Conservation (phyloP, 352 stramenopile species). For the Globisporangium perplexum region DNA sequence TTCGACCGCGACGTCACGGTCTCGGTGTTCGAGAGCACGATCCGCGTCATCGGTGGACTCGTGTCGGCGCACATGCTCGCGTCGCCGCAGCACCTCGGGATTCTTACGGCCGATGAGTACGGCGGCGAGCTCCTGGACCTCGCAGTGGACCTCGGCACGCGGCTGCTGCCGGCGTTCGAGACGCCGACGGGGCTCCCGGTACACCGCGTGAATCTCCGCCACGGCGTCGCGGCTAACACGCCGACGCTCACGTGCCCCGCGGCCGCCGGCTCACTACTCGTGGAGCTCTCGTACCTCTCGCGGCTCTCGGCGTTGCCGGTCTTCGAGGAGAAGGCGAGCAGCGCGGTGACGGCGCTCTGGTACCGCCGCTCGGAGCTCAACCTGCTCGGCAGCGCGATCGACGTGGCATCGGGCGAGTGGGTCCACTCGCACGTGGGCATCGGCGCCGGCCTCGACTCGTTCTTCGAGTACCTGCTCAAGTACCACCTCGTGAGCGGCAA, state of each 20-base stretch:
- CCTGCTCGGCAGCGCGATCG: conserved; percentile 94
- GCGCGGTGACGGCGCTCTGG: conserved; percentile 76
- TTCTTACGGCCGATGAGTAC: conserved; percentile 78
- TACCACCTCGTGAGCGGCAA: conserved; percentile 95
- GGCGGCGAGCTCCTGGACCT: conserved; percentile 91
- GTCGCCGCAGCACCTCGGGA: conserved; percentile 42
- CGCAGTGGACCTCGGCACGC: conserved; percentile 91
- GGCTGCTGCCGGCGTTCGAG: conserved; percentile 96
- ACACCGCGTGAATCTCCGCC: conserved; percentile 93
- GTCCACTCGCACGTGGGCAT: conserved; percentile 77
- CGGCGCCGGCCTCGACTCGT: conserved; percentile 94
- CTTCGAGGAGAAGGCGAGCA: conserved; percentile 57
- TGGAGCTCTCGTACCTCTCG: conserved; percentile 97
- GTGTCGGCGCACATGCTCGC: conserved; percentile 88
- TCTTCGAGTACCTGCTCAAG: conserved; percentile 98
- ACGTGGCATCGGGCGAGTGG: conserved; percentile 87
- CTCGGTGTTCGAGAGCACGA: conserved; percentile 92
- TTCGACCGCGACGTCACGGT: conserved; percentile 90
- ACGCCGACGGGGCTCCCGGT: conserved; percentile 94
- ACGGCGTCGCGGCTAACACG: conserved; percentile 52
- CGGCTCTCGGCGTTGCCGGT: conserved; percentile 44
- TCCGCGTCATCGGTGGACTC: conserved; percentile 89
- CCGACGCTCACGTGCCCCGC: conserved; percentile 93
- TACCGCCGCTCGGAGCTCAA: conserved; percentile 73
- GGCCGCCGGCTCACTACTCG: conserved; percentile 92